Evolutionary conservation across 208 protist genomes (phyloP).

Genomic region (Acanthamoeba sp.): DNA sequence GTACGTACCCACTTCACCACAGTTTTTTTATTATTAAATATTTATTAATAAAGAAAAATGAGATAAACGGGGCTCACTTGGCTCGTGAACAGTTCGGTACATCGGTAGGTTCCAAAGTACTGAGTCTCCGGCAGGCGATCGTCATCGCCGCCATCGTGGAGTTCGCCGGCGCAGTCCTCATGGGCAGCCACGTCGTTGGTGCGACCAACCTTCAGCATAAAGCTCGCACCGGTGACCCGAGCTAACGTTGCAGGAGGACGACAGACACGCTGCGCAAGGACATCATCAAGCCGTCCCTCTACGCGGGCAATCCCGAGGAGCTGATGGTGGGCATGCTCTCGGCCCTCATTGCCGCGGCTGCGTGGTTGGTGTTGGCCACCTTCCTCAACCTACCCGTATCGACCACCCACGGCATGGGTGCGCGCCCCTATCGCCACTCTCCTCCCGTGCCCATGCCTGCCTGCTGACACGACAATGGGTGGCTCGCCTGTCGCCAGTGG

Average conservation of each 20-base stretch:
- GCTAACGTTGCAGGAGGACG: too few relatives aligned
- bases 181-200: constrained; percentile 68
- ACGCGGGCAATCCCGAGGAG: not conserved
- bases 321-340: constrained; percentile 73
- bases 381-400: constrained; percentile 75
- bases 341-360: constrained; percentile 5
- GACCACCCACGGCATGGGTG: constrained; percentile 73
- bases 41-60: not conserved
- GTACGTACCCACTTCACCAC: not conserved
- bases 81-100: constrained; percentile 26
- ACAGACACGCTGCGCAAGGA: constrained; percentile 69
- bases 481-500: not conserved
- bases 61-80: not conserved
- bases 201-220: too few relatives aligned
- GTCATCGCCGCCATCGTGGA: constrained; percentile 59
- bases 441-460: not conserved
- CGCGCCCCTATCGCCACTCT: not conserved
- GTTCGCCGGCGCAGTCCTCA: constrained; percentile 72
- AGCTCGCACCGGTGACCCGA: too few relatives aligned
- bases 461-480: too few relatives aligned
- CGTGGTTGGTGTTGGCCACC: constrained; percentile 70
- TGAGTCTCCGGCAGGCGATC: constrained; percentile 28
- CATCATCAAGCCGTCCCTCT: constrained; percentile 59
- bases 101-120: constrained; percentile 52
- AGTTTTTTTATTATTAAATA: not conserved